Percentiles rank a stretch among this genome's conserved stretches.
Evolutionary conservation across 2,329 filamentous ascomycete genomes (phyloP).

Genomic region (Colletotrichum eremochloae): DNA sequence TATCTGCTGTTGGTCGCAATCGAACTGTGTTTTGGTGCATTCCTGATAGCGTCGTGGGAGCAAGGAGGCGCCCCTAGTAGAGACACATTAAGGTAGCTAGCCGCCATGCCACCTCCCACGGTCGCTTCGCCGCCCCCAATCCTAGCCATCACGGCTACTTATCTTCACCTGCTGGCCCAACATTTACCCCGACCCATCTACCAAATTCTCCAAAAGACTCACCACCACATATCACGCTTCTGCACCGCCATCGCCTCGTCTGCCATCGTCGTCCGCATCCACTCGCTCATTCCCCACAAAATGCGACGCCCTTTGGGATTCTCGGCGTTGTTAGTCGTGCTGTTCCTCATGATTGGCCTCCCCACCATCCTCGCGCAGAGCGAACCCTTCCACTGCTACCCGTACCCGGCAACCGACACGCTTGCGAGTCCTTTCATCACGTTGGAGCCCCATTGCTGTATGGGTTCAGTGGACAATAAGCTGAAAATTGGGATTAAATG

Average conservation of each 20-base stretch:
- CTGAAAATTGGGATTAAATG: constrained; percentile 31
- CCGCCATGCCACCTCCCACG: constrained; percentile 25
- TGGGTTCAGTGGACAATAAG: constrained; percentile 33
- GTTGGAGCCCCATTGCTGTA: constrained; percentile 38
- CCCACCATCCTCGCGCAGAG: constrained; percentile 38
- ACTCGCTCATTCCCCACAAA: constrained; percentile 32
- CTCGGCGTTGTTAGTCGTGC: constrained; percentile 16
- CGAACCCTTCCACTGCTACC: constrained; percentile 41
- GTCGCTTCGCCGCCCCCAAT: constrained; percentile 34
- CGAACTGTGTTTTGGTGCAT: background rate
- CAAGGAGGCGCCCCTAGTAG: background rate
- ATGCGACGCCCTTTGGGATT: constrained; percentile 37
- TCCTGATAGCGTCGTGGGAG: background rate
- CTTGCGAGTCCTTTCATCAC: constrained; percentile 35
- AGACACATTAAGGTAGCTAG: constrained; percentile 17
- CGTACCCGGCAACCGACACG: constrained; percentile 29
- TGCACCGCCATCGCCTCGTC: constrained; percentile 17
- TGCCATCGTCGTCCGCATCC: constrained; percentile 25
- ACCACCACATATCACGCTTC: constrained; percentile 9
- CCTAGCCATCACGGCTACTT: constrained; percentile 38
- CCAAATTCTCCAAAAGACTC: constrained; percentile 24
- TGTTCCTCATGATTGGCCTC: constrained; percentile 33
- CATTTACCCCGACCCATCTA: constrained; percentile 37
- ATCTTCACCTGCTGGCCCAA: constrained; percentile 33
- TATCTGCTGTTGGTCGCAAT: background rate